phyloP scores from a whole-genome alignment of 1,139 yeast species.

The Tardiomyces depauwii region DNA sequence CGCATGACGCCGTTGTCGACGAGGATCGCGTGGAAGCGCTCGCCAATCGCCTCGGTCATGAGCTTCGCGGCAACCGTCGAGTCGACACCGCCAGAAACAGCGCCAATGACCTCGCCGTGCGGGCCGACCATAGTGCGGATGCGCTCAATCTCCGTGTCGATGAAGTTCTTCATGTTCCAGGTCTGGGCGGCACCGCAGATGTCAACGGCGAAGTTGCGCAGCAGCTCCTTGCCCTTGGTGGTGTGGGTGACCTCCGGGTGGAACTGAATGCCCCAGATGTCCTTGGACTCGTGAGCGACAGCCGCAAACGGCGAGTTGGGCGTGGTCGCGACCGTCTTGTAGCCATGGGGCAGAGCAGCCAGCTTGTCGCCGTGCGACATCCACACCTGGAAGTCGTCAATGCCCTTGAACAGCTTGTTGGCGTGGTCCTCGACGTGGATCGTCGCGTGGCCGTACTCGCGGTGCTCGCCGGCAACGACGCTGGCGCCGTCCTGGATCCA shows the following conservation, averaged over 20 bases:
- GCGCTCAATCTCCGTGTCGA: slow-evolving; percentile 91
- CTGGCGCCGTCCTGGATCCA: slow-evolving; percentile 90
- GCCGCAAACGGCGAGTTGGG: slow-evolving; percentile 95
- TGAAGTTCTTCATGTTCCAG: slow-evolving; percentile 98
- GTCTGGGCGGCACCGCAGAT: slow-evolving; percentile 79
- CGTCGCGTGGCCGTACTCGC: slow-evolving; percentile 97
- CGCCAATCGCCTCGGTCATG: slow-evolving; percentile 97
- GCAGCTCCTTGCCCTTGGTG: slow-evolving; percentile 72
- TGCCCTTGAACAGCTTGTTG: slow-evolving; percentile 72
- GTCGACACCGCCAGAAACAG: slow-evolving; percentile 99
- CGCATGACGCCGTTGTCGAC: slow-evolving; percentile 99
- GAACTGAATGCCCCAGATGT: slow-evolving; percentile 92
- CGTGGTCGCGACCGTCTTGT: slow-evolving; percentile 81
- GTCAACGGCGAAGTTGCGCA: slow-evolving; percentile 84
- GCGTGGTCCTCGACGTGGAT: slow-evolving; percentile 58
- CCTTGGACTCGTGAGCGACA: slow-evolving; percentile 61
- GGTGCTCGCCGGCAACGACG: slow-evolving; percentile 92
- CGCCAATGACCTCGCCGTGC: slow-evolving; percentile 97
- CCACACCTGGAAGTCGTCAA: slow-evolving; percentile 94
- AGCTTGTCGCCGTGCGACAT: slow-evolving; percentile 99
- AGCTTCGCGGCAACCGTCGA: slow-evolving; percentile 98
- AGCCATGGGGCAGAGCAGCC: slow-evolving; percentile 81
- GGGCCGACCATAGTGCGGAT: slow-evolving; percentile 90
- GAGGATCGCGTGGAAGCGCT: slow-evolving; percentile 94
- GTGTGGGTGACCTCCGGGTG: slow-evolving; percentile 99